Conservation (phyloP, 495 filamentous ascomycete genomes). For the Aspergillus baeticus region DNA sequence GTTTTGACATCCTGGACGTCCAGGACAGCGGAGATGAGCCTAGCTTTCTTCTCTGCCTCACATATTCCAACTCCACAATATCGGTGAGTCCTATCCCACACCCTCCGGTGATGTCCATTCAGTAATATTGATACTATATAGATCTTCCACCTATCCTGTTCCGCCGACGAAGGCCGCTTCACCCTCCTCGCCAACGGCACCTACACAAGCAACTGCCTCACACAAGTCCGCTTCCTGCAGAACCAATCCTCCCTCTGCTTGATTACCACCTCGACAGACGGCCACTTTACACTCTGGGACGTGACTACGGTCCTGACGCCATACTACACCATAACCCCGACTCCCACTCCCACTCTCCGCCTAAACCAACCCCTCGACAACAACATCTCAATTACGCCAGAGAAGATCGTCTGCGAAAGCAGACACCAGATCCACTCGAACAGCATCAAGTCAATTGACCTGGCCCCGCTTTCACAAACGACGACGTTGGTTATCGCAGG, state of each 20-base stretch:
- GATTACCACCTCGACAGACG: conserved; percentile 63
- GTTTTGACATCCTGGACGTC: conserved; percentile 60
- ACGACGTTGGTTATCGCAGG: conserved; percentile 63
- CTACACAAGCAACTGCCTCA: conserved; percentile 81
- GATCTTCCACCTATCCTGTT: conserved; percentile 58
- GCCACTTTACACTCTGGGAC: conserved; percentile 56
- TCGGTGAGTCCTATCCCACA: conserved; percentile 39
- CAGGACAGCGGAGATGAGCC: conserved; percentile 18
- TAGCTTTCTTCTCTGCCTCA: conserved; percentile 58
- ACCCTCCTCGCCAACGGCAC: conserved; percentile 51
- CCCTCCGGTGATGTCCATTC: neutral
- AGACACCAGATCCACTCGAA: conserved; percentile 66
- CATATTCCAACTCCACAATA: conserved; percentile 76
- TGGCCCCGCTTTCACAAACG: conserved; percentile 28
- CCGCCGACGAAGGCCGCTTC: conserved; percentile 39
- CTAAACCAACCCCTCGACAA: conserved; percentile 21
- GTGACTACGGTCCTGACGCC: conserved; percentile 32
- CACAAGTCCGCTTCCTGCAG: conserved; percentile 59
- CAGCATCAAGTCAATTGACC: conserved; percentile 61
- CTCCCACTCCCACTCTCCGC: conserved; percentile 20
- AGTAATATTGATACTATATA: conserved; percentile 21
- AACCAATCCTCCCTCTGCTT: conserved; percentile 31
- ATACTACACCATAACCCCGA: conserved; percentile 19
- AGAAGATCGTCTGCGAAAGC: conserved; percentile 31
- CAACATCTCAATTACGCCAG: conserved; percentile 16